phyloP scores from a whole-genome alignment of 257 asterid species.

The Salvia miltiorrhiza region DNA sequence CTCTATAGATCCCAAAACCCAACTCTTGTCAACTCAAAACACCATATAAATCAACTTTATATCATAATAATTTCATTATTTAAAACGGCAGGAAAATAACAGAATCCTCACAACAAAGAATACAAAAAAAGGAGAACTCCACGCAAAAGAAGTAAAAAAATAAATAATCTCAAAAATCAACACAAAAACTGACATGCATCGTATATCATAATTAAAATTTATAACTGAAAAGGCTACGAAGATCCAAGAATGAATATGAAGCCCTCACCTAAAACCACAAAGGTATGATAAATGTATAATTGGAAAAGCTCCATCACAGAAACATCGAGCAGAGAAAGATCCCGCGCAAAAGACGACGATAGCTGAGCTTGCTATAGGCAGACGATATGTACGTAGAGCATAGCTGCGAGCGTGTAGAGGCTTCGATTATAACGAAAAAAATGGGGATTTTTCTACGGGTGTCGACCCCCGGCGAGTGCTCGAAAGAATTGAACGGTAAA shows the following conservation, averaged over 20 bases:
- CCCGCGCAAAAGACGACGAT: slow-evolving; percentile 14
- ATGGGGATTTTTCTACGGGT: background rate
- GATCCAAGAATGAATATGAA: background rate
- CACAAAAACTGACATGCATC: slow-evolving; percentile 5
- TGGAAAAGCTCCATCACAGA: slow-evolving; percentile 39
- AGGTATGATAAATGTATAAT: slow-evolving; percentile 20
- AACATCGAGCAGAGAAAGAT: background rate
- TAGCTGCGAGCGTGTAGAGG: background rate
- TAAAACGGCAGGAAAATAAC: background rate
- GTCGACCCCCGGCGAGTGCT: slow-evolving; percentile 41
- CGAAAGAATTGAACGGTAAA: slow-evolving; percentile 35
- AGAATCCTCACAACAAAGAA: background rate
- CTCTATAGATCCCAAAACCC: slow-evolving; percentile 7
- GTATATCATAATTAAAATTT: background rate
- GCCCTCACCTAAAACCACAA: slow-evolving; percentile 37
- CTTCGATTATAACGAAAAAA: background rate
- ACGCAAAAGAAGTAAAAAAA: background rate
- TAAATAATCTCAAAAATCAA: background rate
- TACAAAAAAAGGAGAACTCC: background rate
- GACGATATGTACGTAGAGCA: background rate
- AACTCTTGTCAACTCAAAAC: slow-evolving; percentile 7
- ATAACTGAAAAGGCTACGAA: background rate
- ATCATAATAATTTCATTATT: background rate
- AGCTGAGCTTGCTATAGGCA: background rate
- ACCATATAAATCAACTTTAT: background rate